These are phyloP conservation scores for Arthroderma sp. DNA, from an alignment of 2,329 filamentous ascomycete species.

Conservation along the genomic window DNA sequence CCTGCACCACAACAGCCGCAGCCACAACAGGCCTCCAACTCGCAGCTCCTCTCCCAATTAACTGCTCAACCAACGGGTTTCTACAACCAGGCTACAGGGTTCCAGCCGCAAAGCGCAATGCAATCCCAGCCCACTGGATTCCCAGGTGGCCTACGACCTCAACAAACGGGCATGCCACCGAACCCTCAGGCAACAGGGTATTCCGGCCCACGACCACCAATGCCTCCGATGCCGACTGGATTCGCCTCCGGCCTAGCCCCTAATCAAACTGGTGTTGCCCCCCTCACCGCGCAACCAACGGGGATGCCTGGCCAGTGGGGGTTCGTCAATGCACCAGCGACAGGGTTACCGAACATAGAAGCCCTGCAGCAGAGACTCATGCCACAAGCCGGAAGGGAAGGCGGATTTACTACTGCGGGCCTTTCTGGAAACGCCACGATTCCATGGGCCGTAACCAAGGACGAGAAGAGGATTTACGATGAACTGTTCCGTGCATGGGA, in stretches of 20 bases:
- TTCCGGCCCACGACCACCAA: conserved; percentile 64
- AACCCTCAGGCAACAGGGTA: conserved; percentile 71
- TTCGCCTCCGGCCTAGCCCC: conserved; percentile 52
- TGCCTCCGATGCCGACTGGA: conserved; percentile 67
- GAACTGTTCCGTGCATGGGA: conserved; percentile 94
- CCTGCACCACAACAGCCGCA: conserved; percentile 53
- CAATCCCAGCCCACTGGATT: conserved; percentile 34
- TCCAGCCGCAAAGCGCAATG: conserved; percentile 41
- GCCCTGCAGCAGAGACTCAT: conserved; percentile 89
- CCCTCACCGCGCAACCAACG: conserved; percentile 84
- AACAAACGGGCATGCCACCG: conserved; percentile 58
- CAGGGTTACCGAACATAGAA: conserved; percentile 85
- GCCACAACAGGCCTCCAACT: conserved; percentile 58
- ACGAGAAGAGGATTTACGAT: conserved; percentile 95
- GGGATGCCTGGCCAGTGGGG: conserved; percentile 93
- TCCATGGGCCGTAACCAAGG: conserved; percentile 97
- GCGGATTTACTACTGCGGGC: conserved; percentile 70
- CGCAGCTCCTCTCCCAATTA: conserved; percentile 46
- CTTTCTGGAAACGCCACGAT: conserved; percentile 89
- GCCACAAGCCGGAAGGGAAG: conserved; percentile 88
- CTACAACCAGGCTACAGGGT: conserved; percentile 54
- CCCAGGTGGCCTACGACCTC: conserved; percentile 45
- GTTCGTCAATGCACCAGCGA: conserved; percentile 85
- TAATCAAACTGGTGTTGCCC: conserved; percentile 53
- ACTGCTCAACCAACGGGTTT: conserved; percentile 43